Evolutionary conservation across 495 filamentous ascomycete species (phyloP).

Genomic region (Hypoxylon rickii): DNA sequence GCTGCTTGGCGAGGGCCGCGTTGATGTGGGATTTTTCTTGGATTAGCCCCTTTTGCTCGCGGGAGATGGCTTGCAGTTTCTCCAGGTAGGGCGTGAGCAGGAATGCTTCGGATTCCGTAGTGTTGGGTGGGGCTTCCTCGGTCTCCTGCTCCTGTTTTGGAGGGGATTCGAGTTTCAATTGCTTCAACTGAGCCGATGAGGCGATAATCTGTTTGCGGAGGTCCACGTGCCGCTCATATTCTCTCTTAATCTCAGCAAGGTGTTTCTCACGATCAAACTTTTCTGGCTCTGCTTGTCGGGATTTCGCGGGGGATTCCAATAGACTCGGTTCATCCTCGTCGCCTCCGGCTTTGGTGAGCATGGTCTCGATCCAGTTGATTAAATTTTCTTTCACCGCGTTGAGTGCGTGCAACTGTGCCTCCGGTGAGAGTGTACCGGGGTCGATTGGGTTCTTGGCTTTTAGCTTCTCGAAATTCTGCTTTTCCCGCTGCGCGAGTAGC

Average conservation of each 20-base stretch:
- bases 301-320: conserved; percentile 47
- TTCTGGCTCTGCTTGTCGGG: conserved; percentile 43
- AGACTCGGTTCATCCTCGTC: conserved; percentile 46
- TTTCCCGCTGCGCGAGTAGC: conserved; percentile 63
- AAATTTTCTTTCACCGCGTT: conserved; percentile 64
- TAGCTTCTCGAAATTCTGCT: conserved; percentile 61
- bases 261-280: conserved; percentile 49
- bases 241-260: conserved; percentile 53
- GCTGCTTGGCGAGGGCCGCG: conserved; percentile 60
- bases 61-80: conserved; percentile 59
- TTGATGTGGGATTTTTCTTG: conserved; percentile 68
- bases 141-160: conserved; percentile 24
- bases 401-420: conserved; percentile 53
- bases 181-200: conserved; percentile 30
- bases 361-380: conserved; percentile 73
- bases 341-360: conserved; percentile 59
- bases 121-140: conserved; percentile 34
- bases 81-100: conserved; percentile 60
- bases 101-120: conserved; percentile 41
- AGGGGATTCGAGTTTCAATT: conserved; percentile 16
- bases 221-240: conserved; percentile 53
- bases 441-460: conserved; percentile 47
- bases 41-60: conserved; percentile 64
- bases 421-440: conserved; percentile 37
- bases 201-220: conserved; percentile 50